Base-by-base conservation (phyloP, 2,329 filamentous ascomycete species). In the Daldinia sp. region DNA sequence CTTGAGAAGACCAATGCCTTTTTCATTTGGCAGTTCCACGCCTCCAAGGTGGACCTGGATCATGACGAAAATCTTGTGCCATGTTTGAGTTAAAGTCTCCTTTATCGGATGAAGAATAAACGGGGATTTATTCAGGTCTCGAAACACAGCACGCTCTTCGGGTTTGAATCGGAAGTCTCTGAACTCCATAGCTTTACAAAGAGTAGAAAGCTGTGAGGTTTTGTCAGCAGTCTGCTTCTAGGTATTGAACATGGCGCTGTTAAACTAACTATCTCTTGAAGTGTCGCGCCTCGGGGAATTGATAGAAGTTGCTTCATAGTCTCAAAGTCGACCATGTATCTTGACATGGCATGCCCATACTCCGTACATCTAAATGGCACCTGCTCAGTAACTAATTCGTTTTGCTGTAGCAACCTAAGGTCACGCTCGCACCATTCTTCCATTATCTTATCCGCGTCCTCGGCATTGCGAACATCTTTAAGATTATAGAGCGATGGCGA, bases 291-390 rank as follows among this genome's bases (percentile, higher is more conserved):
- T 1, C 78, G 75, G n/a, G 85, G 83, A 53, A 95, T 80, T 0
- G 80, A 79, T 41, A 94, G 77, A 11, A 96, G 81, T 1, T 81
- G 75, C 69, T 87, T 89, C 91, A 95, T 96, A 0, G 92, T 95
- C 34, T 90, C 84, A 69, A 94, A 94, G 19, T 86, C 86, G 2
- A 95, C 80, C 78, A 92, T 94, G 74, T 94, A 96, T 48, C 87
- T 85, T 41, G 92, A 90, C 92, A 96, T 96, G 3, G 90, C 89
- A 58, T 90, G 83, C 1, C 92, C 92, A 71, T 90, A 92, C 49
- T 89, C 86, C 0, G 91, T 94, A 43, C 86, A 87, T 23, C 77
- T 80, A 48, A 94, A 82, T 3, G 76, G 76, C 0, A 80, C 74
- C 1, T 76, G 73, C 17, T 74, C 63, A 1, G 80, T 81, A 10